Percentiles rank a stretch among this genome's conserved stretches.
phyloP scores from a whole-genome alignment of 1,139 yeast species.

The Lodderomyces parapsilosis region DNA sequence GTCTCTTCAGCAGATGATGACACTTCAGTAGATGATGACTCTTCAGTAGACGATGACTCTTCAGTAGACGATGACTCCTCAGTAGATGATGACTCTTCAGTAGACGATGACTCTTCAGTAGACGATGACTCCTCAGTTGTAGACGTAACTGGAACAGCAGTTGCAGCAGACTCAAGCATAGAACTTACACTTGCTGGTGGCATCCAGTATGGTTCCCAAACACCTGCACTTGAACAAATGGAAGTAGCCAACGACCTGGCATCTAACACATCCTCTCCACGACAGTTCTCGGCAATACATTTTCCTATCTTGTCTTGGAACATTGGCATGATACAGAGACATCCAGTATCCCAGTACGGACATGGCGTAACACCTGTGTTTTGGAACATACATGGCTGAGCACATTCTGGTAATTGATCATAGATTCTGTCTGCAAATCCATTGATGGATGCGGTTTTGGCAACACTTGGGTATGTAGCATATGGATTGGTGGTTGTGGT shows the following conservation, averaged over 20 bases:
- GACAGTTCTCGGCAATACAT: constrained; percentile 29
- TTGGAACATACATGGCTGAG: constrained; percentile 26
- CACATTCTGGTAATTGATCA: constrained; percentile 24
- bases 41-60: neutral
- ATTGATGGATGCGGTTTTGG: constrained; percentile 33
- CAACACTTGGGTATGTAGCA: constrained; percentile 32
- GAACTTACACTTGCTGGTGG: constrained; percentile 31
- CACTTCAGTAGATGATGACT: no score
- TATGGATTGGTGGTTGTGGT: constrained; percentile 12
- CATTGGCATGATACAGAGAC: constrained; percentile 35
- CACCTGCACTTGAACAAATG: constrained; percentile 43
- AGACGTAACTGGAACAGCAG: constrained; percentile 16
- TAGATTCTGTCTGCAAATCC: constrained; percentile 38
- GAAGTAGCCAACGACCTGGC: constrained; percentile 43
- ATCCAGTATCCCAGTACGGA: constrained; percentile 35
- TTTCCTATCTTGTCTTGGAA: constrained; percentile 28
- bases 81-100: no score
- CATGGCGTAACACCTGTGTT: no score
- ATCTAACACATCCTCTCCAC: constrained; percentile 33
- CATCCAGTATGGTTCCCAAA: no score
- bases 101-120: no score
- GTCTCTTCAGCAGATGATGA: no score
- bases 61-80: no score
- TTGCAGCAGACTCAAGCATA: constrained; percentile 32
- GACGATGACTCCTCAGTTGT: no score